Conservation (phyloP, 805 yeast genomes). For the Kluyveromyces siamensis region DNA sequence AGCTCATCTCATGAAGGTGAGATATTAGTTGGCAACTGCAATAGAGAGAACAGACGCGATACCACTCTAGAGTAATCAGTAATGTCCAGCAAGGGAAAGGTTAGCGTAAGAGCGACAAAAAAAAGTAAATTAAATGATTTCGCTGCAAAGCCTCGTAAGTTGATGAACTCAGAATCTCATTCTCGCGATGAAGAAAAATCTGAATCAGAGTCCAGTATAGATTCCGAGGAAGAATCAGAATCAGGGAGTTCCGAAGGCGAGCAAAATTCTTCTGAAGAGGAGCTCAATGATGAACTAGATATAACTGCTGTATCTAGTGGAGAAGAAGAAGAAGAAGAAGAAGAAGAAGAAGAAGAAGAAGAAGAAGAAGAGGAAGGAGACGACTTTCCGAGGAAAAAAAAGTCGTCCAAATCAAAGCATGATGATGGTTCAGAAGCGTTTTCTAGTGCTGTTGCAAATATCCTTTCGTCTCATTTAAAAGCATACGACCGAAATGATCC, state of each 20-base stretch:
- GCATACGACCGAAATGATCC: slow-evolving; percentile 89
- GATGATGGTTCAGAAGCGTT: slow-evolving; percentile 72
- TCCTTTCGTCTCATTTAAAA: slow-evolving; percentile 75
- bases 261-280: slow-evolving; percentile 10
- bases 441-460: slow-evolving; percentile 75
- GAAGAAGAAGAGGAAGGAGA: slow-evolving; percentile 27
- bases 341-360: slow-evolving; percentile 14
- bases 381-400: slow-evolving; percentile 38
- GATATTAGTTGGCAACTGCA: not conserved
- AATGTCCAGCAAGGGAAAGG: not conserved
- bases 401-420: slow-evolving; percentile 45
- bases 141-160: not conserved
- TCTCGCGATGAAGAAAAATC: not conserved
- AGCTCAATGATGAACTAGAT: slow-evolving; percentile 14
- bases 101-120: not conserved
- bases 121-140: slow-evolving; percentile 1
- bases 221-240: not conserved
- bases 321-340: slow-evolving; percentile 17
- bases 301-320: slow-evolving; percentile 14
- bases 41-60: not conserved
- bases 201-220: slow-evolving; percentile 1
- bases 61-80: not conserved
- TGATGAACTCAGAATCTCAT: not conserved
- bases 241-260: slow-evolving; percentile 4
- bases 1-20: not conserved